Base-by-base conservation (phyloP, 2,329 filamentous ascomycete species). In the Zymoseptoria passerinii region DNA sequence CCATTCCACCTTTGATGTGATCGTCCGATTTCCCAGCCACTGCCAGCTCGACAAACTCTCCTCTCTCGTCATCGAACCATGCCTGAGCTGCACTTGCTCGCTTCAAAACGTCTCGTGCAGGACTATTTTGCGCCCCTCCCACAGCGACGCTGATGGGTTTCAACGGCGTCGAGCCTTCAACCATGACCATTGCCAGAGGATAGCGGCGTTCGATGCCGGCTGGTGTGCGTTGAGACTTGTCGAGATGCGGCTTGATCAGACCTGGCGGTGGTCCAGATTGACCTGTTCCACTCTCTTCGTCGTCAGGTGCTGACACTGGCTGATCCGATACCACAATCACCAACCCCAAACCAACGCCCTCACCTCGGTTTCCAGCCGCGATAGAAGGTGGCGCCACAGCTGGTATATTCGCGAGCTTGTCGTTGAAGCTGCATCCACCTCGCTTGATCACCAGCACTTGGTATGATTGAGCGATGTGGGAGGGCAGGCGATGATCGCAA, bases 361-460 rank as follows among this genome's bases (percentile, higher is more conserved):
- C 60, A 7, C 50, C 53, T 8, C 28, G 52, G 13, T 54, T 48
- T n/a, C 50, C 48, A 3, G 48, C 20, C 27, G 29, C 28, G 8
- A 44, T 16, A 6, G 35, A 44, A n/a, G 35, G 35, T 1, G 70
- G 68, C 1, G 84, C 79, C 70, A 86, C 92, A 8, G 83, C 82
- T 0, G 92, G 91, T n/a, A 97, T 91, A 64, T 90, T 92, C 54
- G 81, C 80, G 0, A 97, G 76, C 72, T 99, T 99, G 28, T 87
- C 76, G 40, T 83, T 86, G 73, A 97, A 97, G 23, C 82, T 87
- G 75, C 94, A 99, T 0, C 84, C 85, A 48, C 94, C 92, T 5
- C 94, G 85, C 28, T 83, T 85, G 66, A 97, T 80, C 53, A 96
- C 82, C 59, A 99, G 85, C 60, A 97, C 78, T 54, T 96, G 86